Evolutionary conservation across 2,329 filamentous ascomycete species (phyloP), one percentile per base, ranked within the genome.

Genomic region (Stagonosporopsis rhizophila): DNA sequence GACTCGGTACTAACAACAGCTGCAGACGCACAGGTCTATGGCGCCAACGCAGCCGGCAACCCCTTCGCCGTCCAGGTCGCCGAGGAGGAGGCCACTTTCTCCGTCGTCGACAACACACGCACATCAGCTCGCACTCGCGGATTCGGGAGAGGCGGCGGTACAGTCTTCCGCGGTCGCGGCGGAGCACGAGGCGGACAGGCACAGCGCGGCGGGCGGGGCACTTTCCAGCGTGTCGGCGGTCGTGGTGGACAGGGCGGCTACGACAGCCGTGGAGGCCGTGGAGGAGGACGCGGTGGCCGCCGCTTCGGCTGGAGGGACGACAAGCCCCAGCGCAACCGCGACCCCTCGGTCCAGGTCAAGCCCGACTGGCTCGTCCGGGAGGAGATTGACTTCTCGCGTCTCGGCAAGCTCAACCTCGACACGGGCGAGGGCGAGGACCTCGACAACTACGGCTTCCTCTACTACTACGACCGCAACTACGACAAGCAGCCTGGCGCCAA

Each of bases 251-350:
- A 91, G 71, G 85, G 85, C 63, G 85, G 85, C 64, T 76, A 92
- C 73, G 90, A 95, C 71, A 86, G 86, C 73, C 84, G 88, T 60
- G 83, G 84, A 56, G 83, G 84, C 58, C 89, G 85, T 49, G 84
- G 88, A 51, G 87, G 88, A 70, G 87, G 87, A 41, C 82, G 90
- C 64, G 88, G 91, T 59, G 90, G 91, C 47, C 89, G 95, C 66
- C 88, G 95, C 68, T 97, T 97, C 73, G 95, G 95, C 75, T 98
- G 95, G 94, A 96, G 95, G 81, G 95, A 99, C 76, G 95, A 99
- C 82, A 98, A 98, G 87, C 95, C 95, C 59, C 87, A 94, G 77
- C 89, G 95, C 72, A 97, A 96, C 80, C 91, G 95, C 59, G 95
- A 99, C 81, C 90, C 94, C 11, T 96, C 92, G 32, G 91, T 99